These are phyloP conservation scores for Thinopyrum obtusiflorum DNA, from an alignment of 202 grass and related monocot genomes.

Conservation along the genomic window DNA sequence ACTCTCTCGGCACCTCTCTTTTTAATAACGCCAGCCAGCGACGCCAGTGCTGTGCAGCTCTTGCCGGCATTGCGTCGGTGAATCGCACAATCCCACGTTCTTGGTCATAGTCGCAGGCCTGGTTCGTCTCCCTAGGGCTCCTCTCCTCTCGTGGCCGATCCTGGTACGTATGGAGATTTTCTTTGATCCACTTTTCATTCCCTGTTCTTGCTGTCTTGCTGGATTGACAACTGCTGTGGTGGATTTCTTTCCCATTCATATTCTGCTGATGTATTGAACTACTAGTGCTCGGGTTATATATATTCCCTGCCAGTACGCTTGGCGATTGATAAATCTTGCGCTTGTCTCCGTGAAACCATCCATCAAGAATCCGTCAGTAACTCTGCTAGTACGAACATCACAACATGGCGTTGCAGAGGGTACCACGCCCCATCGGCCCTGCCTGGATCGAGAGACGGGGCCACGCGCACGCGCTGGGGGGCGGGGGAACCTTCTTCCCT, in stretches of 20 bases:
- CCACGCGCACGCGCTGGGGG: too few relatives aligned
- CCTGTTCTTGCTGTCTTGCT: background rate
- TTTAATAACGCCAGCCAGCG: background rate
- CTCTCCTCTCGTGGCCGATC: background rate
- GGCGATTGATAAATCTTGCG: background rate
- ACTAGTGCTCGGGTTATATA: background rate
- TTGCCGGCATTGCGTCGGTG: background rate
- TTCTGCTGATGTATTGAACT: background rate
- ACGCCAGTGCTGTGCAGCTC: background rate
- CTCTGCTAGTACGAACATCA: background rate
- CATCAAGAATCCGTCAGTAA: background rate
- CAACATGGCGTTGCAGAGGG: too few relatives aligned
- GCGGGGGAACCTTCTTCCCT: background rate
- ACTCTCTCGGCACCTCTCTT: background rate
- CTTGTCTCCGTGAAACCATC: background rate
- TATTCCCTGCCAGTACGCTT: background rate
- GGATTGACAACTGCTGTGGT: background rate
- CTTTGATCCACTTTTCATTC: background rate
- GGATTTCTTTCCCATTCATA: constrained; percentile 1
- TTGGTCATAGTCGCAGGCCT: background rate
- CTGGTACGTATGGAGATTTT: constrained; percentile 18
- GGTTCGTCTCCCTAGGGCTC: background rate
- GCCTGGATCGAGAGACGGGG: background rate
- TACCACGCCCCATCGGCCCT: background rate
- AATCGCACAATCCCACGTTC: background rate